Base-by-base conservation (phyloP, 139 green algal genomes). In the Tetradesmus lagerheimii region DNA sequence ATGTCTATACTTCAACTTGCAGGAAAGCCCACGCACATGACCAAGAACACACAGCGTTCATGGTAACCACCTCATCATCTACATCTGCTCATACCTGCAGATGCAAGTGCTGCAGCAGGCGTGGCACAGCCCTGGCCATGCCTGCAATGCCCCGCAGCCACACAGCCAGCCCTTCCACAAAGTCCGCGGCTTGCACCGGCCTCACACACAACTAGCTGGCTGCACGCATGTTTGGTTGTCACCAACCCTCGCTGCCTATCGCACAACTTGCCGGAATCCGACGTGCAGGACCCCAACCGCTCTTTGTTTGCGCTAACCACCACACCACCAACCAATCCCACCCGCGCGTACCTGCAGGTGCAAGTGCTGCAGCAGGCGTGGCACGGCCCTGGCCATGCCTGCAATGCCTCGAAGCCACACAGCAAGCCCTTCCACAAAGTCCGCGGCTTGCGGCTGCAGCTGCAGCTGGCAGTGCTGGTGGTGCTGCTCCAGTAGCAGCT, bases 341-440 rank as follows among this genome's bases (percentile, higher is more conserved):
- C 62, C 20, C 62, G n/a, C n/a, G 1, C 23, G n/a, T 67, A 88
- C 83, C 83, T 88, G 83, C 37, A 88, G 57, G 6, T 87, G 81
- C 41, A 31, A 29, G 27, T 76, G 38, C 57, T 41, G 25, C 57
- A 79, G 39, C 25, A 88, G 27, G 50, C 62, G 83, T 14, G 37
- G 83, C 14, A 88, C 62, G 43, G 31, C 62, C 18, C 64, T 11
- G 29, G 38, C 83, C 57, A 80, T 37, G 37, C 35, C 34, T 27
- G 20, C 64, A 23, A 79, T n/a, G 18, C 64, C 62, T 25, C 27
- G 25, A 27, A 80, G 23, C 83, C 62, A 79, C 16, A 34, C 83
- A 9, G 25, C 83, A 12, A 88, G 39, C 50, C 64, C 38, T 27
- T 88, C 83, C 35, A 80, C 20, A 79, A 79, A 88, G 4, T 82